Base-by-base conservation (phyloP, 2,329 filamentous ascomycete species). In the Sporothrix brasiliensis region DNA sequence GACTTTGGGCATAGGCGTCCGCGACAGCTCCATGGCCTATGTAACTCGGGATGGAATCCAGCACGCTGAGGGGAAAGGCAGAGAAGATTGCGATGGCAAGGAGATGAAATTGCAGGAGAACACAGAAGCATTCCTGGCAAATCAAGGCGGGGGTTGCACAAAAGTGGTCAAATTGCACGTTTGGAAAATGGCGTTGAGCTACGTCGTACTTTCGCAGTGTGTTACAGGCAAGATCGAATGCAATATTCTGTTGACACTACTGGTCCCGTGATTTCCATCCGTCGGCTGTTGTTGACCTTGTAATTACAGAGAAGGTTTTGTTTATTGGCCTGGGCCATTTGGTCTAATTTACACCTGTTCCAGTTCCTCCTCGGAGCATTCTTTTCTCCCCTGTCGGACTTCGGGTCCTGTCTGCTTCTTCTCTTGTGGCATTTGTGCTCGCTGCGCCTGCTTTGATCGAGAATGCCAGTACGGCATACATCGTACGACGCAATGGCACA, bases 121-220 rank as follows among this genome's bases (percentile, higher is more conserved):
- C 58, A 47, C 58, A 63, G 34, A 44, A 47, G 39, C 58, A 63
- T 67, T 54, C 49, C 34, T 53, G 16, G 11, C 65, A 67, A 67
- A 67, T 56, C 30, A 34, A 67, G 53, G 65, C 30, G 30, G 41
- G 56, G 30, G 50, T 67, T 13, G 50, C 50, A 67, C 65, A 67
- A 10, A 67, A 27, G 47, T 21, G 7, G 30, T 50, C 24, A 53
- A 27, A 53, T 67, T 67, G 49, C 13, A 30, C 30, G 27, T 9
- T 41, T 50, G 24, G 16, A 65, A 44, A 65, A n/a, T 65, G 61
- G 34, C 16, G 44, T 49, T 50, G n/a, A 19, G 47, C 41, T 27
- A 27, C n/a, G 21, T 27, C n/a, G 41, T 27, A 27, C 39, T 39
- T 44, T 6, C 27, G 58, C n/a, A 13, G 11, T 10, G 58, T 47